Evolutionary conservation across 495 filamentous ascomycete species (phyloP).

Genomic region (Trichoderma reesei): DNA sequence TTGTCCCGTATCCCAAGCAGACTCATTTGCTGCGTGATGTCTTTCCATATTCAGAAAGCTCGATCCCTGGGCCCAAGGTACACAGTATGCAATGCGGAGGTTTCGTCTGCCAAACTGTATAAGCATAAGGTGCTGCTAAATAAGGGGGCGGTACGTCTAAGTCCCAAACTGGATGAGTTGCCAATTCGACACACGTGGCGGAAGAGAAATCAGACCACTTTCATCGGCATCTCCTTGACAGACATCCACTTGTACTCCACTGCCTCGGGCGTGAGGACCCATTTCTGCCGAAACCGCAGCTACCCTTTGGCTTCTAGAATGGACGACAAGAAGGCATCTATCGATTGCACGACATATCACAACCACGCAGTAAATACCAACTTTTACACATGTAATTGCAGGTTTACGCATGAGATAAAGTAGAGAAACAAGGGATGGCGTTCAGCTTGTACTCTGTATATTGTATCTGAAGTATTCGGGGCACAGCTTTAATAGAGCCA

Average conservation of each 20-base stretch:
- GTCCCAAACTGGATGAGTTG: background rate
- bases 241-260: background rate
- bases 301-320: background rate
- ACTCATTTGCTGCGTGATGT: too few species aligned
- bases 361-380: too few species aligned
- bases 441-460: too few species aligned
- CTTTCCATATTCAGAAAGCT: too few species aligned
- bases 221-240: background rate
- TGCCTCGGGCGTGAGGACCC: background rate
- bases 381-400: too few species aligned
- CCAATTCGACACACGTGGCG: background rate
- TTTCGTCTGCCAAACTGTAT: background rate
- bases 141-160: background rate
- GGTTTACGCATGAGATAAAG: too few species aligned
- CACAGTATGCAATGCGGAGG: background rate
- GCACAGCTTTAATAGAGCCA: too few species aligned
- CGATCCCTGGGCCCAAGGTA: background rate
- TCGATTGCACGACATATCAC: too few species aligned
- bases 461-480: too few species aligned
- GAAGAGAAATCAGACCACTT: constrained; percentile 7
- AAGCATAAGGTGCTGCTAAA: background rate
- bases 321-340: too few species aligned
- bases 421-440: too few species aligned
- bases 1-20: too few species aligned
- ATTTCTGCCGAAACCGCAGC: constrained; percentile 3